Conservation (phyloP, 345 rosid genomes). For the Sonneratia caseolaris region DNA sequence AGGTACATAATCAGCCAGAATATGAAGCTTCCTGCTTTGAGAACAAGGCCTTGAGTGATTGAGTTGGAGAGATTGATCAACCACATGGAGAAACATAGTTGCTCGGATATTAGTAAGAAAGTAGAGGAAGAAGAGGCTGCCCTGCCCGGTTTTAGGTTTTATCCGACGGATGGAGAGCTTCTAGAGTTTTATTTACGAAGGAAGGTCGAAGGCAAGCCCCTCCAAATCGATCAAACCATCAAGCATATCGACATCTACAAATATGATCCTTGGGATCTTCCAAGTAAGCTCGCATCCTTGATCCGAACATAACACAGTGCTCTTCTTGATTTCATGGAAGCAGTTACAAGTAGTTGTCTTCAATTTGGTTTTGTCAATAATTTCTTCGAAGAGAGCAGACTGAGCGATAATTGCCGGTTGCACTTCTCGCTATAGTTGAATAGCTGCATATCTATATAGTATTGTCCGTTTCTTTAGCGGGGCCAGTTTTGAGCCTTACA, state of each 20-base stretch:
- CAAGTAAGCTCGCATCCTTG: constrained; percentile 20
- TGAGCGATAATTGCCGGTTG: no score
- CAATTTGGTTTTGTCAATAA: no score
- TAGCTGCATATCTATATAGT: no score
- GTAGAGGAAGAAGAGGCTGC: constrained; percentile 14
- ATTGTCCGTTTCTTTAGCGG: no score
- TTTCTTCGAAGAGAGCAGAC: no score
- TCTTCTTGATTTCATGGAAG: neutral
- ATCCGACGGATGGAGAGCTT: constrained; percentile 43
- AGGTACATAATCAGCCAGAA: no score
- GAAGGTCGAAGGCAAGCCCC: constrained; percentile 28
- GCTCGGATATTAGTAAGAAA: neutral
- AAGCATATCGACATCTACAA: constrained; percentile 37
- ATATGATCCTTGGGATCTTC: constrained; percentile 47
- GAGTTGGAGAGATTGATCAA: neutral
- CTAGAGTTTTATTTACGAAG: constrained; percentile 34
- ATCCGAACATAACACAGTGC: no score
- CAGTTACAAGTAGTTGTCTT: neutral
- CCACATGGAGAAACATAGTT: no score
- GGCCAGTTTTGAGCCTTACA: no score
- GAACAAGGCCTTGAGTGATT: no score
- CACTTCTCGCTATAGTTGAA: no score
- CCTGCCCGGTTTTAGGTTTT: constrained; percentile 40
- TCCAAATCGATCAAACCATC: constrained; percentile 25
- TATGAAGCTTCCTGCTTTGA: neutral